Evolutionary conservation across 768 basidiomycete species (phyloP), one percentile per base, ranked within the genome.

Genomic region (Austroboletus festivus): DNA sequence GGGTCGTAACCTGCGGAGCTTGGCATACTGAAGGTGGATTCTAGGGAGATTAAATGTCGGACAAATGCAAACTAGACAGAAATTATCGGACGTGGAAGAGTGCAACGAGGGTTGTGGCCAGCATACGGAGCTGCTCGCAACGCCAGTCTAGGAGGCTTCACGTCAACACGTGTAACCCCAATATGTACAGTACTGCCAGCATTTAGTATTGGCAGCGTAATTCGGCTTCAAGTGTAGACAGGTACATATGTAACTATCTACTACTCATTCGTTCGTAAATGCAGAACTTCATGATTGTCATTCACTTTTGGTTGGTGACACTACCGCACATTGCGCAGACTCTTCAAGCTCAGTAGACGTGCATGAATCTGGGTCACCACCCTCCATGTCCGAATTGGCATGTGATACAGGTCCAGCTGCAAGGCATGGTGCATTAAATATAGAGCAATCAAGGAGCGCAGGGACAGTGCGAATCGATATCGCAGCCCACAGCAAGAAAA

Each of bases 361-460:
- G 31, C 42, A 56, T 11, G 42, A 15, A 18, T n/a, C 20, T 4
- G 37, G 13, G 10, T 15, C 18, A 13, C 24, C 50, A 5, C 23
- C 42, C 37, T 64, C 61, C 18, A 21, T 15, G 19, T 63, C 55
- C 5, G 26, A 34, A 7, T 44, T 38, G 5, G 21, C 6, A 31
- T 38, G 33, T 16, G 41, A 6, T 1, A 47, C 42, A 19, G 50
- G 54, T 2, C 46, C 50, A 44, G 60, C 61, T 13, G 65, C 61
- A 22, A 73, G 63, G 46, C 70, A 76, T 8, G 77, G 77, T 10
- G 76, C 74, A 38, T 64, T 63, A 57, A 80, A 80, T 50, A 78
- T 69, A 24, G 75, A 66, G 12, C 75, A 72, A 52, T 77, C 68
- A 54, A 74, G 68, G 46, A 79, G 55, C 3, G 72, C 68, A 19